These are phyloP conservation scores for Torulaspora globosa DNA, from an alignment of 1,139 yeast genomes.

Conservation along the genomic window DNA sequence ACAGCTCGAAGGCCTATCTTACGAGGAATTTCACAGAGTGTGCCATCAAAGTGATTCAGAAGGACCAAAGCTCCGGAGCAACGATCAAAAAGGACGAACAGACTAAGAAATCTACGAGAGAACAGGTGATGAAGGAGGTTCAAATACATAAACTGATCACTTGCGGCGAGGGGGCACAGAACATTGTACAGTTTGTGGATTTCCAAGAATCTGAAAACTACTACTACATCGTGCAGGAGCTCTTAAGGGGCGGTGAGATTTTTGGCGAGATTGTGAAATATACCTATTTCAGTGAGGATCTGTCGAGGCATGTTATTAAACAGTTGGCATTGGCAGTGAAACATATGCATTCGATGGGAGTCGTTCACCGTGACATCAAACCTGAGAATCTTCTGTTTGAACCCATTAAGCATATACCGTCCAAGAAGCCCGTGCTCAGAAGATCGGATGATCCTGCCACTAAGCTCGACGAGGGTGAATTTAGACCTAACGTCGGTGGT, in stretches of 20 bases:
- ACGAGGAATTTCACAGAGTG: constrained; percentile 34
- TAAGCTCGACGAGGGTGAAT: constrained; percentile 84
- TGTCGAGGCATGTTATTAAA: constrained; percentile 75
- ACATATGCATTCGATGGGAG: constrained; percentile 77
- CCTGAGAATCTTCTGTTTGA: constrained; percentile 87
- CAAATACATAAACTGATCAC: constrained; percentile 45
- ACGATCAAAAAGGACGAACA: constrained; percentile 20
- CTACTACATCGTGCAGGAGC: constrained; percentile 79
- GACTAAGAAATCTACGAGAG: constrained; percentile 31
- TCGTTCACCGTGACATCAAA: constrained; percentile 92
- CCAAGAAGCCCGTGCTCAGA: constrained; percentile 48
- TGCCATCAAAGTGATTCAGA: constrained; percentile 82
- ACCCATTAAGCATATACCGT: constrained; percentile 63
- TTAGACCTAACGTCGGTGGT: constrained; percentile 73
- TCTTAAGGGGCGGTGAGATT: constrained; percentile 89
- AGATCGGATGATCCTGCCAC: constrained; percentile 66
- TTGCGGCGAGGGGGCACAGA: constrained; percentile 49
- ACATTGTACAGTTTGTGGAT: constrained; percentile 67
- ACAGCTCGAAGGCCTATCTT: constrained; percentile 14
- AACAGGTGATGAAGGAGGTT: constrained; percentile 71
- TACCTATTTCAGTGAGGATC: constrained; percentile 84
- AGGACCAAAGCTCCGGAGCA: constrained; percentile 46
- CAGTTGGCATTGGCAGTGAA: constrained; percentile 82
- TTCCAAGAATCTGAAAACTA: constrained; percentile 59
- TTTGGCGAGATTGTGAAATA: constrained; percentile 88